Evolutionary conservation across 2,329 filamentous ascomycete genomes (phyloP).

Genomic region (Calonectria hongkongensis): DNA sequence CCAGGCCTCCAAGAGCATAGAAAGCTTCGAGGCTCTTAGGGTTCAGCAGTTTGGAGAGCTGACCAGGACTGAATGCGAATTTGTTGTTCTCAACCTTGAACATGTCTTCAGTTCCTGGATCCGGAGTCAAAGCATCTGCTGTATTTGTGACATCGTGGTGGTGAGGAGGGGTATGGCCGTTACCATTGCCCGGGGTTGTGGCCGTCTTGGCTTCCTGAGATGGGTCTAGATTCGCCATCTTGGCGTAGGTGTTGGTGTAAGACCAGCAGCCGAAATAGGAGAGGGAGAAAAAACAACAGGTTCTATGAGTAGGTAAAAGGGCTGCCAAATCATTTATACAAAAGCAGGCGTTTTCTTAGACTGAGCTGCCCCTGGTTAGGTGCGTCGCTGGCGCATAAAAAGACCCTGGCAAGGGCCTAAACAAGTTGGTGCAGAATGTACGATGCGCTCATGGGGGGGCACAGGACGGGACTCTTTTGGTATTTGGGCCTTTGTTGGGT

Average conservation of each 20-base stretch:
- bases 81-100: conserved; percentile 84
- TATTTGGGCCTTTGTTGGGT: conserved; percentile 1
- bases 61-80: conserved; percentile 89
- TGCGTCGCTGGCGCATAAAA: conserved; percentile 1
- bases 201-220: conserved; percentile 43
- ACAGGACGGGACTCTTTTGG: conserved; percentile 7
- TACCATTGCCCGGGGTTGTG: conserved; percentile 24
- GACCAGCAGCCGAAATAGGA: neutral
- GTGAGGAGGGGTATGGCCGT: conserved; percentile 36
- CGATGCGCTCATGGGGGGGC: conserved; percentile 29
- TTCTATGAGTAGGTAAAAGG: neutral
- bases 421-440: conserved; percentile 22
- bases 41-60: conserved; percentile 86
- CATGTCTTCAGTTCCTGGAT: conserved; percentile 83
- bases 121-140: conserved; percentile 63
- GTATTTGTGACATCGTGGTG: conserved; percentile 49
- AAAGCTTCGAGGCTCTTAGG: conserved; percentile 86
- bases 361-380: conserved; percentile 21
- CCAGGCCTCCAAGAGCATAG: conserved; percentile 83
- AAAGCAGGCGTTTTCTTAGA: conserved; percentile 20
- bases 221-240: conserved; percentile 44
- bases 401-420: conserved; percentile 31
- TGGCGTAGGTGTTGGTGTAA: conserved; percentile 41
- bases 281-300: conserved; percentile 6
- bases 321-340: conserved; percentile 7